phyloP scores from a whole-genome alignment of 169 alveolate species.

The Plasmodium blacklocki region DNA sequence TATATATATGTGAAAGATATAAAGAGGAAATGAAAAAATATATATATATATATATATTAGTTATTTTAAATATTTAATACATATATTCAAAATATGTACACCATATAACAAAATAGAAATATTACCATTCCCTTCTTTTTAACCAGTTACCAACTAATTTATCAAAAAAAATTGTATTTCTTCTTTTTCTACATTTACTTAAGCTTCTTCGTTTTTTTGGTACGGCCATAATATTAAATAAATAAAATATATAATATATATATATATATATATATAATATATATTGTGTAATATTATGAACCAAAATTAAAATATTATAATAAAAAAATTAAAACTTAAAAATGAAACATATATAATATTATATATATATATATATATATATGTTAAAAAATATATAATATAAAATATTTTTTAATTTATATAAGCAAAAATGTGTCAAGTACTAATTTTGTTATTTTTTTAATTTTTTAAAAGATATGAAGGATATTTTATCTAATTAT shows the following conservation, averaged over 20 bases:
- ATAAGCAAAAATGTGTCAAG: too few relatives aligned
- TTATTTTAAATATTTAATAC: not conserved
- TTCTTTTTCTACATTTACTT: conserved; percentile 81
- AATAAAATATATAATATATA: conserved; percentile 6
- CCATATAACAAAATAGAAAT: not conserved
- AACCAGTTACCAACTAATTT: conserved; percentile 86
- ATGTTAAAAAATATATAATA: too few relatives aligned
- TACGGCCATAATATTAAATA: conserved; percentile 81
- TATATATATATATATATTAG: not conserved
- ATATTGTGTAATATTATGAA: too few relatives aligned
- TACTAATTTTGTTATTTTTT: too few relatives aligned
- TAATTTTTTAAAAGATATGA: not conserved
- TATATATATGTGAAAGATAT: too few relatives aligned
- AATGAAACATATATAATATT: too few relatives aligned
- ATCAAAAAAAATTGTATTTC: conserved; percentile 85
- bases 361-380: too few relatives aligned
- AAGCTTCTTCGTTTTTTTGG: conserved; percentile 84
- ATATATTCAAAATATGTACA: too few relatives aligned
- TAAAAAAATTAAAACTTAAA: too few relatives aligned
- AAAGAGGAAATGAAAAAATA: too few relatives aligned
- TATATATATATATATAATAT: not conserved
- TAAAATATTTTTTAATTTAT: too few relatives aligned
- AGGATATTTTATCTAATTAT: not conserved
- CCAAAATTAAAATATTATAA: too few relatives aligned
- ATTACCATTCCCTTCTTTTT: conserved; percentile 84